These are phyloP conservation scores for Phialocephala sp. DNA, from an alignment of 2,329 filamentous ascomycete species.

Conservation along the genomic window DNA sequence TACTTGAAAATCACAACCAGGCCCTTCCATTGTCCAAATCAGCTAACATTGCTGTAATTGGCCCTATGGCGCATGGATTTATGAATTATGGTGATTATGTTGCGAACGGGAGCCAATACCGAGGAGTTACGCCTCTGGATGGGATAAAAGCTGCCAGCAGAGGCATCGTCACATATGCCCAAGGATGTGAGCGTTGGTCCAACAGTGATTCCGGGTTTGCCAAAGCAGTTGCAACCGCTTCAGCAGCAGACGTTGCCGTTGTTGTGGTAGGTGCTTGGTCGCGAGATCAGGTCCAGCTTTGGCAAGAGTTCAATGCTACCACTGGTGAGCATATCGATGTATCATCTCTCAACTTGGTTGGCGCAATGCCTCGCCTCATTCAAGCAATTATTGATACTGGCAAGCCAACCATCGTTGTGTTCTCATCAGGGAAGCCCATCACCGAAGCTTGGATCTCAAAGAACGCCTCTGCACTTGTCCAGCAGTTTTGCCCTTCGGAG, in stretches of 20 bases:
- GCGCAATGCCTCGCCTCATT: slow-evolving; percentile 71
- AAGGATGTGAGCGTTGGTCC: slow-evolving; percentile 57
- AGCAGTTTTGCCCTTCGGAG: slow-evolving; percentile 79
- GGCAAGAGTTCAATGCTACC: slow-evolving; percentile 73
- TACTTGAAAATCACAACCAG: slow-evolving; percentile 76
- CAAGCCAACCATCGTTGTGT: slow-evolving; percentile 79
- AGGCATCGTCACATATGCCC: slow-evolving; percentile 65
- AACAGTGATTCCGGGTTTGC: slow-evolving; percentile 70
- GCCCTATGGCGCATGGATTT: slow-evolving; percentile 74
- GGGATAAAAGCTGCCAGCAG: slow-evolving; percentile 67
- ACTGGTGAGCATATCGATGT: slow-evolving; percentile 78
- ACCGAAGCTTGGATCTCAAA: slow-evolving; percentile 75
- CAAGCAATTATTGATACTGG: slow-evolving; percentile 71
- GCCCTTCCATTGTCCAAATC: slow-evolving; percentile 70
- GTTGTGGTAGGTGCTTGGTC: slow-evolving; percentile 79
- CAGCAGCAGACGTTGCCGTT: slow-evolving; percentile 72
- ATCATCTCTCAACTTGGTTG: slow-evolving; percentile 67
- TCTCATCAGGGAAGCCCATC: slow-evolving; percentile 79
- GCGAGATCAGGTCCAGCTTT: slow-evolving; percentile 73
- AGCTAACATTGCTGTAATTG: slow-evolving; percentile 73
- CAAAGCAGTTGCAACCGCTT: slow-evolving; percentile 67
- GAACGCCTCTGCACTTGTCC: slow-evolving; percentile 67
- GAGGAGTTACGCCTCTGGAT: slow-evolving; percentile 72
- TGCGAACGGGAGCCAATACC: slow-evolving; percentile 65
- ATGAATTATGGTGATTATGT: slow-evolving; percentile 81